phyloP scores from a whole-genome alignment of 495 filamentous ascomycete species.

The Podospora comata region DNA sequence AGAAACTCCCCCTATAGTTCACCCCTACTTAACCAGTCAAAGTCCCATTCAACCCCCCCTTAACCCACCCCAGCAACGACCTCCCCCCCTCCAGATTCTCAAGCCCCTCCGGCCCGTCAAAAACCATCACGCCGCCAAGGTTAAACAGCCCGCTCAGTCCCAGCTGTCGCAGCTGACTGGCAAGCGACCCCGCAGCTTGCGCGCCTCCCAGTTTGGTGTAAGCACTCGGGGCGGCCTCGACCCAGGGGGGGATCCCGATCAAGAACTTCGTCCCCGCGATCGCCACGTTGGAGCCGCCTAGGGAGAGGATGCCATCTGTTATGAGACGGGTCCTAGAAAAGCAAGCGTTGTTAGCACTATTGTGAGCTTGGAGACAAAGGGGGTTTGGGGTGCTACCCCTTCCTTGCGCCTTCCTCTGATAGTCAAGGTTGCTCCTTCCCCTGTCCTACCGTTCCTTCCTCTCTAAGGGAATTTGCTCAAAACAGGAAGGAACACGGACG shows the following conservation, averaged over 20 bases:
- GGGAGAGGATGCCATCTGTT: slow-evolving; percentile 9
- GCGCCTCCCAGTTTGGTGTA: slow-evolving; percentile 10
- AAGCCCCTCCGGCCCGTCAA: slow-evolving; percentile 19
- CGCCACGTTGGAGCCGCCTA: slow-evolving; percentile 10
- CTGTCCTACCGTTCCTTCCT: too few relatives aligned
- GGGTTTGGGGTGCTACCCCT: too few relatives aligned
- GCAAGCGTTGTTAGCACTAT: too few relatives aligned
- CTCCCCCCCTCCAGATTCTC: slow-evolving; percentile 15
- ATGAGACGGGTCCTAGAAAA: slow-evolving; percentile 3
- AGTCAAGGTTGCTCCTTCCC: too few relatives aligned
- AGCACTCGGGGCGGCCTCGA: neutral
- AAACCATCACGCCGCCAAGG: slow-evolving; percentile 19
- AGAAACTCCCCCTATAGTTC: neutral
- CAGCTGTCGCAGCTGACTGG: neutral
- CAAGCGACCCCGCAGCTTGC: neutral
- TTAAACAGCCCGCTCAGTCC: neutral
- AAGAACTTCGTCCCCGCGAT: slow-evolving; percentile 12
- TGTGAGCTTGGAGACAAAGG: too few relatives aligned
- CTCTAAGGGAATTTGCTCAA: too few relatives aligned
- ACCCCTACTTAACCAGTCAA: neutral
- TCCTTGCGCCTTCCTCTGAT: neutral
- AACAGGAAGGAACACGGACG: too few relatives aligned
- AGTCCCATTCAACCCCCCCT: slow-evolving; percentile 8
- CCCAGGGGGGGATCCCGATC: slow-evolving; percentile 5
- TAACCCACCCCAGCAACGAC: slow-evolving; percentile 18